phyloP scores from a whole-genome alignment of 129 eudicot species.

The Flaveria ramosissima region DNA sequence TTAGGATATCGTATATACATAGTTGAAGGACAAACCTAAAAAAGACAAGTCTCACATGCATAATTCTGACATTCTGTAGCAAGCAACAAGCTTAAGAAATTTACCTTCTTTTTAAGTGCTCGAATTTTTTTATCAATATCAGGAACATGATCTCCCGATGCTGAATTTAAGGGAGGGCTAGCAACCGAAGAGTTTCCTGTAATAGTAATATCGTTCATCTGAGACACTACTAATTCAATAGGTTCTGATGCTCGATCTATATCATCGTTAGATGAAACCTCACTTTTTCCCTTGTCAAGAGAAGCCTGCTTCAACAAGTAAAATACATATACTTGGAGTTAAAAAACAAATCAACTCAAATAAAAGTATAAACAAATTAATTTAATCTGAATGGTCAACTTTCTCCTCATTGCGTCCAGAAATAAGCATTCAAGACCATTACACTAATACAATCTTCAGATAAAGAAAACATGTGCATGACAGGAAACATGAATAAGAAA shows the following conservation, averaged over 20 bases:
- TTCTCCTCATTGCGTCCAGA: background rate
- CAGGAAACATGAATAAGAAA: background rate
- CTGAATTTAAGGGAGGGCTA: slow-evolving; percentile 44
- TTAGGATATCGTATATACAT: background rate
- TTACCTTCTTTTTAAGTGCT: slow-evolving; percentile 92
- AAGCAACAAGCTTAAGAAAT: background rate
- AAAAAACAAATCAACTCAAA: slow-evolving; percentile 18
- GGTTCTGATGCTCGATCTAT: slow-evolving; percentile 42
- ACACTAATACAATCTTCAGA: background rate
- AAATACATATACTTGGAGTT: slow-evolving; percentile 18
- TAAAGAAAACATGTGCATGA: slow-evolving; percentile 16
- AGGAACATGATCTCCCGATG: slow-evolving; percentile 49
- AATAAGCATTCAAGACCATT: background rate
- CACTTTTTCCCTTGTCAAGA: slow-evolving; percentile 56
- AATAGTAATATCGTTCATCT: slow-evolving; percentile 57
- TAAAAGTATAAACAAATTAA: slow-evolving; percentile 2
- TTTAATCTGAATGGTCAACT: background rate
- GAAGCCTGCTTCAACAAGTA: slow-evolving; percentile 59
- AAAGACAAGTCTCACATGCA: background rate
- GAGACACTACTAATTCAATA: slow-evolving; percentile 51
- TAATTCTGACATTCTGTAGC: background rate
- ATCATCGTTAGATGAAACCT: slow-evolving; percentile 49
- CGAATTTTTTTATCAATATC: slow-evolving; percentile 84
- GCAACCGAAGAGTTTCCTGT: slow-evolving; percentile 46
- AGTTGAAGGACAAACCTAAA: background rate